Conservation (phyloP, 2,329 filamentous ascomycete genomes). For the Colletotrichum lupini region DNA sequence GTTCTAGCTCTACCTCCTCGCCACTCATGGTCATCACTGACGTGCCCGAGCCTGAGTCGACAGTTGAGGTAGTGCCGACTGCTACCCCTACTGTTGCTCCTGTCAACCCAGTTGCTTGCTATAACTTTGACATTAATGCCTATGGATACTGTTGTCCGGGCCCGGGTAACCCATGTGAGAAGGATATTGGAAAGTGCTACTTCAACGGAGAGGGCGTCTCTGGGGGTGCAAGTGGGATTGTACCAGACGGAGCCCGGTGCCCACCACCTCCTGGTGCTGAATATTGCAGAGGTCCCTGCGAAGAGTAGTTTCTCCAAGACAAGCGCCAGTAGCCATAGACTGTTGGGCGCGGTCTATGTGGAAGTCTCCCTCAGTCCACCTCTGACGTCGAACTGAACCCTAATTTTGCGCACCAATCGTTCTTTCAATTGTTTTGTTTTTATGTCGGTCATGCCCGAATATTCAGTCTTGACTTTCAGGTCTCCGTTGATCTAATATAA, state of each 20-base stretch:
- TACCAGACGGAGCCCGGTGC: conserved; percentile 3
- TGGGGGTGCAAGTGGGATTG: background rate
- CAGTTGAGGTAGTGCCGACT: background rate
- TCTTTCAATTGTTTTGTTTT: no score
- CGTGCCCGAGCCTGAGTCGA: background rate
- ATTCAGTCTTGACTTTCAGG: no score
- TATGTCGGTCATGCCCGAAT: no score
- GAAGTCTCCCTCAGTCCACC: background rate
- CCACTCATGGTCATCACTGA: background rate
- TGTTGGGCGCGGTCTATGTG: background rate
- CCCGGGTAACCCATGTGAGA: background rate
- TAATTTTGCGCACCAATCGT: no score
- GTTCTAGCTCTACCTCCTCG: background rate
- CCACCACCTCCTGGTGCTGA: background rate
- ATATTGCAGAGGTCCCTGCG: background rate
- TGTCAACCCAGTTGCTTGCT: conserved; percentile 1
- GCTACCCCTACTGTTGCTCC: background rate
- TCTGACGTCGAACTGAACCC: background rate
- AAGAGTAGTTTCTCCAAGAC: background rate
- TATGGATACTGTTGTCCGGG: conserved; percentile 10
- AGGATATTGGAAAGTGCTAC: background rate
- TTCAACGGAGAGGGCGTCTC: conserved; percentile 2
- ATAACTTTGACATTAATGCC: background rate
- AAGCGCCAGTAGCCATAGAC: background rate
- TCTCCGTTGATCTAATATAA: no score